These are phyloP conservation scores for Pichia sp. DNA, from an alignment of 1,139 yeast species.

Conservation along the genomic window DNA sequence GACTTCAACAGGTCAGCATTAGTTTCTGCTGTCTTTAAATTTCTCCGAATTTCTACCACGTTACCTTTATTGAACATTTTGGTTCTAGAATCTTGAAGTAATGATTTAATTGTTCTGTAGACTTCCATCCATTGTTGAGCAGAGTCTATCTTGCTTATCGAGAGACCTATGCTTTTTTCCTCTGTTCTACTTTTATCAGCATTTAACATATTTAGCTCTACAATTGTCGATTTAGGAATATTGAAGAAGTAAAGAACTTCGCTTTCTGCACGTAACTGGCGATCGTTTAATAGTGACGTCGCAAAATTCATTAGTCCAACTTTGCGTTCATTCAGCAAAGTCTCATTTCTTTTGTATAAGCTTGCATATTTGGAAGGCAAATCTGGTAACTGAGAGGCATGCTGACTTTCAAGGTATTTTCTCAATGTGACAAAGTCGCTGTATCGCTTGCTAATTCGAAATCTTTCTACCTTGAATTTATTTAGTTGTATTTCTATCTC, in stretches of 20 bases:
- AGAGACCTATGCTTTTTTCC: background rate
- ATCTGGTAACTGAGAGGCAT: slow-evolving; percentile 40
- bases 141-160: slow-evolving; percentile 16
- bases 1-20: slow-evolving; percentile 27
- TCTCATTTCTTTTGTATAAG: slow-evolving; percentile 24
- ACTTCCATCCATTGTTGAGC: slow-evolving; percentile 41
- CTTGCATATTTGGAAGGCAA: slow-evolving; percentile 40
- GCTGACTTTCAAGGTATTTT: slow-evolving; percentile 39
- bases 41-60: slow-evolving; percentile 24
- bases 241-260: slow-evolving; percentile 26
- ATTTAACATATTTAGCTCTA: slow-evolving; percentile 16
- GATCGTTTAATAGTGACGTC: slow-evolving; percentile 43
- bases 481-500: slow-evolving; percentile 16
- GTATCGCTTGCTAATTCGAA: slow-evolving; percentile 39
- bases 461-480: slow-evolving; percentile 5
- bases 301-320: slow-evolving; percentile 46
- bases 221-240: slow-evolving; percentile 26
- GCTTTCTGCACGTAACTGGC: slow-evolving; percentile 20
- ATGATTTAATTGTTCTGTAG: slow-evolving; percentile 35
- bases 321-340: slow-evolving; percentile 46
- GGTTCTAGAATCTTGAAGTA: slow-evolving; percentile 32
- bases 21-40: slow-evolving; percentile 19
- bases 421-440: slow-evolving; percentile 51
- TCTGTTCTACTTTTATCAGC: background rate
- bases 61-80: slow-evolving; percentile 26